Evolutionary conservation across 2,329 filamentous ascomycete genomes (phyloP), one percentile per base, ranked within the genome.

Genomic region (Lithohypha guttulata): DNA sequence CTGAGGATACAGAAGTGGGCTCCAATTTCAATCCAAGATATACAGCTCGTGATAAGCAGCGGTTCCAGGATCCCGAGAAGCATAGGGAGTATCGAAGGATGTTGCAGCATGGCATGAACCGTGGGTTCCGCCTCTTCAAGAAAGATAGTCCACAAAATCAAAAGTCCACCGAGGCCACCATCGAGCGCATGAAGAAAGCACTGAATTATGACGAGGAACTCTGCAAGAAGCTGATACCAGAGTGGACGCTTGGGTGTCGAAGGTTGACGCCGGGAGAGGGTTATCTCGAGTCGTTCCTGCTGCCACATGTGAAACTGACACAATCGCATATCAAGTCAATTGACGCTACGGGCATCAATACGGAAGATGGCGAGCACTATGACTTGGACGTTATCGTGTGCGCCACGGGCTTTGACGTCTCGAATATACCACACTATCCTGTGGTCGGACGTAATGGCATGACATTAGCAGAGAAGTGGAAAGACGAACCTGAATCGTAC

Each of bases 341-440:
- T 26, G 61, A 56, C 0, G 52, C 53, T 3, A 58, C 44, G 0
- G 68, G 67, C 0, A 63, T 73, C 36, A 43, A 53, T 6, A 58
- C 62, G 2, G 41, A 55, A 1, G 61, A 66, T 28, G 63, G 63
- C 2, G 58, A 48, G 3, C 49, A 54, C 10, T 49, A 62, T 17
- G 58, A 64, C 5, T 47, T 67, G 6, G 65, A 67, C 34, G 51
- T 62, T 8, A 47, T 68, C 23, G 54, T 59, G 39, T 54, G 63
- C 27, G 65, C 63, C 0, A 68, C 65, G 0, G 64, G 65, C 7
- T 67, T 65, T 47, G 63, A 68, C 37, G 55, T 59, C 26, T 56
- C 54, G 6, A 57, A 57, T 21, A 44, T 46, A 2, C 61, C 60
- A 2, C 53, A 49, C 2, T 64, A 55, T 30, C 52, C 54, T 0